A percentile compares a stretch with the other conserved stretches of the same genome.
These are phyloP conservation scores for Coemansia furcata DNA, from an alignment of 192 early-diverging fungal species.

Conservation along the genomic window DNA sequence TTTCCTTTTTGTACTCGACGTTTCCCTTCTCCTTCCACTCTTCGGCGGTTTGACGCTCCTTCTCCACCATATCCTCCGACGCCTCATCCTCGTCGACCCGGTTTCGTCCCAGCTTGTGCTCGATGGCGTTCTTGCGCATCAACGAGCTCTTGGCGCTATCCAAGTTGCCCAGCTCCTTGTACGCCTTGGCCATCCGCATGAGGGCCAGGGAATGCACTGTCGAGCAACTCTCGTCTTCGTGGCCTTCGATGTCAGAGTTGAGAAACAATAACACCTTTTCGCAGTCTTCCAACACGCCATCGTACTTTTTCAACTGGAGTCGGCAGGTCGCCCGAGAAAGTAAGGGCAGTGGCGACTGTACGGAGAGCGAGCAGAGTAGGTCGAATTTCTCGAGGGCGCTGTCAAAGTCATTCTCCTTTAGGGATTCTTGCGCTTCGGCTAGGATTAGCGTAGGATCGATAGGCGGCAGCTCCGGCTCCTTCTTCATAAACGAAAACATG, in stretches of 20 bases:
- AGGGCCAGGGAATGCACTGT: slow-evolving; percentile 54
- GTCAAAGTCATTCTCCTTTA: slow-evolving; percentile 48
- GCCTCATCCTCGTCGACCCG: slow-evolving; percentile 4
- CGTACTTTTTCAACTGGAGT: slow-evolving; percentile 49
- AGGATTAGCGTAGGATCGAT: slow-evolving; percentile 36
- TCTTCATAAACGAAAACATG: slow-evolving; percentile 44
- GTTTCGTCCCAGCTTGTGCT: slow-evolving; percentile 49
- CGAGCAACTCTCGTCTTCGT: slow-evolving; percentile 48
- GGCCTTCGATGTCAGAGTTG: slow-evolving; percentile 42
- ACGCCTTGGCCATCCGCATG: slow-evolving; percentile 54
- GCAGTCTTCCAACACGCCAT: slow-evolving; percentile 46
- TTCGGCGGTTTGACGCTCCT: slow-evolving; percentile 25
- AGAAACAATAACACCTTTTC: slow-evolving; percentile 51
- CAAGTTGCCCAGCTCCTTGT: slow-evolving; percentile 49
- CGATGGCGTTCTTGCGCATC: slow-evolving; percentile 51
- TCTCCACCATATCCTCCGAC: slow-evolving; percentile 1
- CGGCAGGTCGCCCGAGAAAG: slow-evolving; percentile 50
- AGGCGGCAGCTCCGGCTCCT: slow-evolving; percentile 41
- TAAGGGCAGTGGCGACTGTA: slow-evolving; percentile 50
- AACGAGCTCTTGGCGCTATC: slow-evolving; percentile 50
- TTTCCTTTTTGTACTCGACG: slow-evolving; percentile 43
- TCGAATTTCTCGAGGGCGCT: slow-evolving; percentile 49
- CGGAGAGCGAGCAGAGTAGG: slow-evolving; percentile 48
- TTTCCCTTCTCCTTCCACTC: slow-evolving; percentile 55
- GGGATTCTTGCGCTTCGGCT: slow-evolving; percentile 47